Evolutionary conservation across 306 rosid species (phyloP).

Genomic region (Prunus mume): DNA sequence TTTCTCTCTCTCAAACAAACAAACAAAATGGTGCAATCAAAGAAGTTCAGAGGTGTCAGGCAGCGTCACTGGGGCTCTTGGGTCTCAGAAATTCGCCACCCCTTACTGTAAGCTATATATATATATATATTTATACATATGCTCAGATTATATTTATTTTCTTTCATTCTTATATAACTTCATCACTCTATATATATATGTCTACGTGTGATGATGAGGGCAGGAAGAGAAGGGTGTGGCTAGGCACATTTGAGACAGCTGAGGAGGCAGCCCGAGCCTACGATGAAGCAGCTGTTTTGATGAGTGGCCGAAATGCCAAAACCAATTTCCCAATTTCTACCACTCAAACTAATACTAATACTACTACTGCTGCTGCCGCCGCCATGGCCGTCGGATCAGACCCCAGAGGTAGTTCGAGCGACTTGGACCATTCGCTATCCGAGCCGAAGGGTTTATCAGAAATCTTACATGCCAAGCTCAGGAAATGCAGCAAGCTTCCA

Average conservation of each 20-base stretch:
- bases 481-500: conserved; percentile 63
- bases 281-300: conserved; percentile 46
- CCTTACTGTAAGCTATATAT: conserved; percentile 37
- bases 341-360: conserved; percentile 15
- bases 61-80: conserved; percentile 61
- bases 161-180: too few species aligned
- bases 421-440: conserved; percentile 1
- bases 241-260: conserved; percentile 54
- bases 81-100: conserved; percentile 59
- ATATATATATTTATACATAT: not conserved
- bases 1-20: not conserved
- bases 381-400: not conserved
- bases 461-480: conserved; percentile 74
- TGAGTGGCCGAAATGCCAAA: conserved; percentile 51
- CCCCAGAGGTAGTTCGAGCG: not conserved
- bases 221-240: conserved; percentile 54
- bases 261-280: conserved; percentile 50
- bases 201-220: not conserved
- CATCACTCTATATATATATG: not conserved
- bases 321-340: conserved; percentile 52
- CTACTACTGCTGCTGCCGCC: conserved; percentile 2
- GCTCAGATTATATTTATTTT: not conserved
- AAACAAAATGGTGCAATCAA: conserved; percentile 33
- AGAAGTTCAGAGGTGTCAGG: conserved; percentile 58
- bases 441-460: conserved; percentile 51